A percentile compares a stretch with the other conserved stretches of the same genome.
These are phyloP conservation scores for Linum usitatissimum DNA, from an alignment of 345 rosid species.

Conservation along the genomic window DNA sequence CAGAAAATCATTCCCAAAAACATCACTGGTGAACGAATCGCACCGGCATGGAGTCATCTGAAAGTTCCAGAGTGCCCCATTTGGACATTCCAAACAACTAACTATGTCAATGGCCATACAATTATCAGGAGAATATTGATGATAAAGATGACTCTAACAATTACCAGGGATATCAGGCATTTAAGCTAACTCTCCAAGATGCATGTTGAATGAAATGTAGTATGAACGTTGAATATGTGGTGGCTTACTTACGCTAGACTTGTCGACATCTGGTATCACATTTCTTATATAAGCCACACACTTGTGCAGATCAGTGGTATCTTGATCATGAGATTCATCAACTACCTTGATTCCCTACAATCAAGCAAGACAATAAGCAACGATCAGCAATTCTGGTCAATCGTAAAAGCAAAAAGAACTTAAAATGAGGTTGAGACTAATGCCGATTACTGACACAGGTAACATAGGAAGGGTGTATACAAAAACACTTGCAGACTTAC, in stretches of 20 bases:
- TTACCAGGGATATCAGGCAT: no score
- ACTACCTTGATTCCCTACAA: conserved; percentile 70
- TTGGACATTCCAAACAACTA: no score
- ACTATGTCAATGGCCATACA: no score
- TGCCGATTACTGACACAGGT: background rate
- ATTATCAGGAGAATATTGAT: no score
- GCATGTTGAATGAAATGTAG: background rate
- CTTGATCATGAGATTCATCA: conserved; percentile 85
- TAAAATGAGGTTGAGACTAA: background rate
- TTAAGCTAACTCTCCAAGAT: background rate
- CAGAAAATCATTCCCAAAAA: background rate
- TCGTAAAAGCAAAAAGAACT: background rate
- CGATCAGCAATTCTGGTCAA: background rate
- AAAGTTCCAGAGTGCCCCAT: no score
- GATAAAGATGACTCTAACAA: background rate
- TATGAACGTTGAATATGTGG: background rate
- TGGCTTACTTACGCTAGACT: conserved; percentile 38
- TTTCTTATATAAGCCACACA: conserved; percentile 47
- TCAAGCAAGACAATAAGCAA: conserved; percentile 5
- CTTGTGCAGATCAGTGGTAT: conserved; percentile 90
- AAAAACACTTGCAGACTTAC: conserved; percentile 27
- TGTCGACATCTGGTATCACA: conserved; percentile 34
- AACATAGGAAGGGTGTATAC: background rate
- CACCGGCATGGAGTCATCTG: no score
- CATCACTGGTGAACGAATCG: background rate